Conservation (phyloP, 106 monocot genomes). For the Agapanthus africanus region DNA sequence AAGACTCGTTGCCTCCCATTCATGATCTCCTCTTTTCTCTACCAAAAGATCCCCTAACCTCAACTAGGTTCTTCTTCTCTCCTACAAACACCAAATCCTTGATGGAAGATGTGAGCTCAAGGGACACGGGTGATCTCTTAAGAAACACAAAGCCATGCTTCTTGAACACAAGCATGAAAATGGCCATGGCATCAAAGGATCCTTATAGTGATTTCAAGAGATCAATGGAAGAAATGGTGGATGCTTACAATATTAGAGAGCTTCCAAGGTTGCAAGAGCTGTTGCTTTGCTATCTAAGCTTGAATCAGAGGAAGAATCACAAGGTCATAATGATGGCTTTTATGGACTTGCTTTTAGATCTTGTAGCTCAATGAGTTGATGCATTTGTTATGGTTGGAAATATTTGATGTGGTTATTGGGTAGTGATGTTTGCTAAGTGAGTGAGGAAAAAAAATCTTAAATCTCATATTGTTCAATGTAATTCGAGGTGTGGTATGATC, state of each 20-base stretch:
- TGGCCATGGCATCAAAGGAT: conserved; percentile 28
- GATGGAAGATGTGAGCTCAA: background rate
- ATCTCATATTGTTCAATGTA: too few relatives aligned
- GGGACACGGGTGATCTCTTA: too few relatives aligned
- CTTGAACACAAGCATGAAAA: conserved; percentile 17
- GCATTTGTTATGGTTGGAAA: too few relatives aligned
- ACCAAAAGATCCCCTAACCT: background rate
- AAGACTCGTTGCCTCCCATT: too few relatives aligned
- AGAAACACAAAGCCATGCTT: too few relatives aligned
- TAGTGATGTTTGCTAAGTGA: too few relatives aligned
- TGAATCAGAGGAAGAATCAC: conserved; percentile 36
- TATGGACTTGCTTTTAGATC: conserved; percentile 38
- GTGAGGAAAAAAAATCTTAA: too few relatives aligned
- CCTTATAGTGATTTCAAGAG: conserved; percentile 41
- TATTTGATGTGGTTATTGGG: too few relatives aligned
- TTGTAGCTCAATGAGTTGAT: too few relatives aligned
- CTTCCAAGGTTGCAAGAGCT: conserved; percentile 33
- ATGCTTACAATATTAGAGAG: conserved; percentile 29
- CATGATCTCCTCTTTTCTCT: too few relatives aligned
- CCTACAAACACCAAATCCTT: background rate
- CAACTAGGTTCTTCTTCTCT: conserved; percentile 3
- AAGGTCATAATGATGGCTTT: conserved; percentile 36
- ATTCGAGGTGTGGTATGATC: too few relatives aligned
- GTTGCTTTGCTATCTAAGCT: conserved; percentile 33
- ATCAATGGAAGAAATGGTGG: conserved; percentile 64